Conservation (phyloP, 768 basidiomycete genomes). For the Infundibulicybe gibba region DNA sequence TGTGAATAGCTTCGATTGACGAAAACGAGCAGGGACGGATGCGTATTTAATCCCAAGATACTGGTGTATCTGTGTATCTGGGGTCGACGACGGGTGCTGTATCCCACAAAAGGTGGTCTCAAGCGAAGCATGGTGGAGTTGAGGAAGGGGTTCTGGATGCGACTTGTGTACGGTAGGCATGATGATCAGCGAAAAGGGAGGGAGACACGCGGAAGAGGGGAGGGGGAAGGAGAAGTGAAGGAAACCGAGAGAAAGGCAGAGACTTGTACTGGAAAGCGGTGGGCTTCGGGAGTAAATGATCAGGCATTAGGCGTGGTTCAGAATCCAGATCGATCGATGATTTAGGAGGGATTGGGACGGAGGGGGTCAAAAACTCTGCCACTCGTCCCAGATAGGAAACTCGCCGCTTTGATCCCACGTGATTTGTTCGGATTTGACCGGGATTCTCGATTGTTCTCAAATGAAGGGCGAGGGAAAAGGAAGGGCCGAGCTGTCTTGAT, state of each 20-base stretch:
- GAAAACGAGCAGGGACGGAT: slow-evolving; percentile 67
- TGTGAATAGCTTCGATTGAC: slow-evolving; percentile 62
- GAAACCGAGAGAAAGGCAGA: slow-evolving; percentile 12
- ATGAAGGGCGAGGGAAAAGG: too few relatives aligned
- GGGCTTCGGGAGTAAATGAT: slow-evolving; percentile 15
- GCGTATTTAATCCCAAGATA: slow-evolving; percentile 81
- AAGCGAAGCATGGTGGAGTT: slow-evolving; percentile 50
- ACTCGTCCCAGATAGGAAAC: slow-evolving; percentile 16
- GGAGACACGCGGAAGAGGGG: slow-evolving; percentile 4
- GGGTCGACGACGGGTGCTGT: slow-evolving; percentile 56
- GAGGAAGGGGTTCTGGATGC: slow-evolving; percentile 18
- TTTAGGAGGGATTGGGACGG: neutral
- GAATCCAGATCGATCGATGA: slow-evolving; percentile 30
- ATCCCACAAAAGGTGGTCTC: slow-evolving; percentile 65
- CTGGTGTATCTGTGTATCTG: slow-evolving; percentile 57
- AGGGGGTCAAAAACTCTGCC: slow-evolving; percentile 12
- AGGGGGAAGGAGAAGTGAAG: slow-evolving; percentile 1
- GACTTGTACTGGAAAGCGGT: slow-evolving; percentile 18
- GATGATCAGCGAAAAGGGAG: slow-evolving; percentile 1
- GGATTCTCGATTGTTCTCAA: neutral
- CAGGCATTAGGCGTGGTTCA: slow-evolving; percentile 13
- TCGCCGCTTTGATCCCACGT: slow-evolving; percentile 10
- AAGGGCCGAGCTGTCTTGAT: too few relatives aligned
- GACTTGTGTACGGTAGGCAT: slow-evolving; percentile 25
- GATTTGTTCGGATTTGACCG: slow-evolving; percentile 8